Percentiles rank a stretch among this genome's conserved stretches.
Evolutionary conservation across 805 yeast species (phyloP).

Genomic region (Komagataella ulmi): DNA sequence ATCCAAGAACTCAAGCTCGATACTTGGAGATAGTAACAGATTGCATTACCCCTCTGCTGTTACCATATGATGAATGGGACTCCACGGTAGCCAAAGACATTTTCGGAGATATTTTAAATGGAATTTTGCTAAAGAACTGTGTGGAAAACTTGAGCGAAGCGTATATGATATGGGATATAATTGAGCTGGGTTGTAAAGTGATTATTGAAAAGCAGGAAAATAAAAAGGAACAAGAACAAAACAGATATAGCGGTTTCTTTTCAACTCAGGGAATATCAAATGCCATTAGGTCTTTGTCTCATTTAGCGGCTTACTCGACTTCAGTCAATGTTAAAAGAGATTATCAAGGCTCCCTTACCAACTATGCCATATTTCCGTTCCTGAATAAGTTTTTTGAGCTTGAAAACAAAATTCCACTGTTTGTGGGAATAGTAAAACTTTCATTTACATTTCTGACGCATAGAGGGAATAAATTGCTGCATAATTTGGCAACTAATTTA

Average conservation of each 20-base stretch:
- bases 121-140: constrained; percentile 25
- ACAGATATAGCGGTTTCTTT: background rate
- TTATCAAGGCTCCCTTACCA: constrained; percentile 4
- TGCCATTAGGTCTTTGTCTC: constrained; percentile 9
- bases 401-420: constrained; percentile 8
- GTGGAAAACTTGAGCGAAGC: constrained; percentile 34
- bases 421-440: constrained; percentile 4
- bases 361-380: constrained; percentile 6
- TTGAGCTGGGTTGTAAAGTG: constrained; percentile 9
- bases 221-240: background rate
- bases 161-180: constrained; percentile 35
- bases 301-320: constrained; percentile 15
- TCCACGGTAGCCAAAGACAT: constrained; percentile 25
- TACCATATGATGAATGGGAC: constrained; percentile 27
- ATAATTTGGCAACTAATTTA: constrained; percentile 13
- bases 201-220: background rate
- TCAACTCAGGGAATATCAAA: constrained; percentile 5
- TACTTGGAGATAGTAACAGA: constrained; percentile 23
- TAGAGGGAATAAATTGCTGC: constrained; percentile 11
- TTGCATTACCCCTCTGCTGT: constrained; percentile 17
- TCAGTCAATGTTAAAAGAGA: constrained; percentile 7
- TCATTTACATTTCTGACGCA: constrained; percentile 3
- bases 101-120: constrained; percentile 24
- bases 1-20: constrained; percentile 8
- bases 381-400: constrained; percentile 7